A percentile compares a stretch with the other conserved stretches of the same genome.
These are phyloP conservation scores for Saturnispora galanensis DNA, from an alignment of 805 yeast species.

Conservation along the genomic window DNA sequence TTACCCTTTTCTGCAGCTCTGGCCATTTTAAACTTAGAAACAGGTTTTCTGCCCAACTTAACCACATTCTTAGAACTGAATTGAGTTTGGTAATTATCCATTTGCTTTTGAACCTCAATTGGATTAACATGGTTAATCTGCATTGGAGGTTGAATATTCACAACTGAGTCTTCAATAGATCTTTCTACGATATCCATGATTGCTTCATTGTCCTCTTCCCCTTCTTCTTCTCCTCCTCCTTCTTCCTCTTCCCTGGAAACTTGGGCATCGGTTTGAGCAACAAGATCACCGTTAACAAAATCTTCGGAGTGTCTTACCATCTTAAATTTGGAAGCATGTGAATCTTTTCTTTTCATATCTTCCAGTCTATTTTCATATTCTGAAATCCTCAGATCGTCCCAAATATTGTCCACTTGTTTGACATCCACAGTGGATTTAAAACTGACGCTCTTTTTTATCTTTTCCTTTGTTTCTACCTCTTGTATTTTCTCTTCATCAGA, in stretches of 20 bases:
- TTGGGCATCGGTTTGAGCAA: background rate
- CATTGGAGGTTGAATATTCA: background rate
- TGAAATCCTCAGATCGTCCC: conserved; percentile 33
- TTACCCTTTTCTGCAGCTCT: conserved; percentile 13
- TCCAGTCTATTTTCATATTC: conserved; percentile 13
- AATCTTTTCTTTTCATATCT: conserved; percentile 4
- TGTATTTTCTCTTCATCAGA: background rate
- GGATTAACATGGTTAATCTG: background rate
- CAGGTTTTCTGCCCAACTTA: conserved; percentile 10
- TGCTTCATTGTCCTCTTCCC: conserved; percentile 9
- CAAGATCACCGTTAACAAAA: background rate
- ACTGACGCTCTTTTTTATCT: conserved; percentile 37
- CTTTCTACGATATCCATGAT: conserved; percentile 15
- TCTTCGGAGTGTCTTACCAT: conserved; percentile 10
- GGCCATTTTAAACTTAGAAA: conserved; percentile 11
- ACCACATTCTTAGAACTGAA: conserved; percentile 2
- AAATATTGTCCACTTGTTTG: conserved; percentile 50
- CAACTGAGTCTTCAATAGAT: background rate
- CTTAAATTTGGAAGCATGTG: conserved; percentile 13
- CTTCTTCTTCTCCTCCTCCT: conserved; percentile 1
- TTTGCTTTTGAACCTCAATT: background rate
- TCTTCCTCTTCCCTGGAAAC: background rate
- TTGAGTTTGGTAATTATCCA: background rate
- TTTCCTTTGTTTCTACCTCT: background rate
- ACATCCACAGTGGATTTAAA: conserved; percentile 46